Evolutionary conservation across 1,284 basidiomycete genomes (phyloP), one percentile per base, ranked within the genome.

Genomic region (Cutaneotrichosporon sp.): DNA sequence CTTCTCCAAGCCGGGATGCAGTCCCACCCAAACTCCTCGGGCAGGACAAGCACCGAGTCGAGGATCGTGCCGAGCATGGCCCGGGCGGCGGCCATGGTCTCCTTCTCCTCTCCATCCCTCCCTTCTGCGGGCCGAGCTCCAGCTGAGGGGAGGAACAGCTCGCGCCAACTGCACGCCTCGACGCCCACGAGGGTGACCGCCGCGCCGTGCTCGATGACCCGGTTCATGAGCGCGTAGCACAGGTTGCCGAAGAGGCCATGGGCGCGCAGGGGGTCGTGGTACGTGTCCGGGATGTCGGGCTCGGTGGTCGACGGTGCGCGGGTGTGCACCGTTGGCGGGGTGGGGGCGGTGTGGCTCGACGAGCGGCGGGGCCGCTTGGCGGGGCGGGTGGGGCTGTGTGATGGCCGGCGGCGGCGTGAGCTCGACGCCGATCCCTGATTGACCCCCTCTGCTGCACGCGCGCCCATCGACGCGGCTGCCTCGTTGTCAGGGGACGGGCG

Each of bases 11-110:
- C 51, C 9, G n/a, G 10, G 20, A 38, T 24, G 24, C 34, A 53
- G 16, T 53, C 51, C 51, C 51, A 53, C 51, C 34, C 51, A 25
- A 53, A 53, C 51, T 53, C 51, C 14, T 36, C 13, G 7, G 51
- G 51, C 9, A 53, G 34, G 3, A 53, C 34, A 9, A 53, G 51
- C 33, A 53, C 33, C 33, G 51, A 53, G 14, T 53, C 51, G 22
- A 53, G 34, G 20, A 53, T 24, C 7, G 34, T 24, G 7, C 22
- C 13, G 2, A 53, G 34, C 22, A 53, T 36, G 2, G 14, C 10
- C 4, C 34, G 33, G 2, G 51, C 51, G 0, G 51, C 34, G 9
- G n/a, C 13, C 4, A 25, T 22, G 4, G 34, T 38, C 13, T 34
- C 31, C n/a, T 34, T n/a, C n/a, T n/a, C n/a, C n/a, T n/a, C n/a